These are phyloP conservation scores for Candida saitoana DNA, from an alignment of 805 yeast genomes.

Conservation along the genomic window DNA sequence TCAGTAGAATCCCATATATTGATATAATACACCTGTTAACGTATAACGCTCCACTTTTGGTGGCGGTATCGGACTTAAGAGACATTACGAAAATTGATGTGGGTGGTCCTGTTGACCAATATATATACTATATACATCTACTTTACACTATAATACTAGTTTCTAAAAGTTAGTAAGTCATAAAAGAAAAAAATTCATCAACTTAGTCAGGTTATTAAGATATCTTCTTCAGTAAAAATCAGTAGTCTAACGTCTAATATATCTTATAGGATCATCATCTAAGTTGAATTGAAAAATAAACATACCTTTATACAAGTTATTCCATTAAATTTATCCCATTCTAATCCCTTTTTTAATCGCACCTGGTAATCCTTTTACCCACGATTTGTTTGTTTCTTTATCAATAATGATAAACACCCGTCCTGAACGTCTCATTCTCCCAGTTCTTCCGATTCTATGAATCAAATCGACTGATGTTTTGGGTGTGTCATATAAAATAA, in stretches of 20 bases:
- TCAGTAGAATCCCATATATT: too few relatives aligned
- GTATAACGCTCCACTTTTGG: too few relatives aligned
- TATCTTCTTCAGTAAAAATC: slow-evolving; percentile 28
- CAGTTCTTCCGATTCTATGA: slow-evolving; percentile 92
- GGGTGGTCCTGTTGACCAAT: neutral
- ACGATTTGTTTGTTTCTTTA: slow-evolving; percentile 59
- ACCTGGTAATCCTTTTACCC: slow-evolving; percentile 78
- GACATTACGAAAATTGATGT: too few relatives aligned
- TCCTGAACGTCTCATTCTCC: slow-evolving; percentile 86
- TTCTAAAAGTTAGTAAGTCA: neutral
- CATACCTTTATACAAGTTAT: slow-evolving; percentile 6
- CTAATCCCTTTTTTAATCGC: slow-evolving; percentile 50
- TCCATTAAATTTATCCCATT: slow-evolving; percentile 10
- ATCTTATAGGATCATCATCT: slow-evolving; percentile 32
- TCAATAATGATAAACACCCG: slow-evolving; percentile 78
- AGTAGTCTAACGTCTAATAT: slow-evolving; percentile 43
- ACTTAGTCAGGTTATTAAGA: slow-evolving; percentile 26
- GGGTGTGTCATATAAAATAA: slow-evolving; percentile 83
- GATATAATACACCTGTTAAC: too few relatives aligned
- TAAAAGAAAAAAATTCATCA: neutral
- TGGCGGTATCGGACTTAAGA: too few relatives aligned
- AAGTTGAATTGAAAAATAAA: neutral
- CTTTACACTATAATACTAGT: neutral
- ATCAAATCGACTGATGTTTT: slow-evolving; percentile 78
- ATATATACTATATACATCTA: neutral